Percentiles rank a stretch among this genome's conserved stretches.
Conservation (phyloP, 306 rosid species). For the Vigna reflexopilosa region DNA sequence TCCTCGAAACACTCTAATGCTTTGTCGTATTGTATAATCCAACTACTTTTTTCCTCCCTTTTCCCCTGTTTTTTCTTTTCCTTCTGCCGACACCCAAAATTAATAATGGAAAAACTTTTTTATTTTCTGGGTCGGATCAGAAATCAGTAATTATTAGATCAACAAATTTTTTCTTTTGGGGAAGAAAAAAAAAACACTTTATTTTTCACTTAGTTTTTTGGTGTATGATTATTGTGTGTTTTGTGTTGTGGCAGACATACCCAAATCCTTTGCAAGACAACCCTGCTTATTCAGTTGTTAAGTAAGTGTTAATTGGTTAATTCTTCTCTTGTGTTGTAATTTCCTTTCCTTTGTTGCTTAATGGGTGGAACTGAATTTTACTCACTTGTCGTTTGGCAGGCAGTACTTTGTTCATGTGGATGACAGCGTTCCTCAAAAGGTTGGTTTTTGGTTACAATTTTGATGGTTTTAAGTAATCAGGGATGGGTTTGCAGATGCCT, state of each 20-base stretch:
- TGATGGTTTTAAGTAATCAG: slow-evolving; percentile 1
- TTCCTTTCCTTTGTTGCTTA: not conserved
- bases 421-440: slow-evolving; percentile 85
- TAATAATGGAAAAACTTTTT: not conserved
- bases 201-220: not conserved
- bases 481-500: not conserved
- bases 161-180: not conserved
- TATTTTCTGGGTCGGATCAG: not conserved
- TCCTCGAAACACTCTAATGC: not conserved
- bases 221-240: not conserved
- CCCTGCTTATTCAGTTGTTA: slow-evolving; percentile 94
- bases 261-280: slow-evolving; percentile 88
- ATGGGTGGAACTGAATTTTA: slow-evolving; percentile 16
- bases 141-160: slow-evolving; percentile 12
- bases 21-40: not conserved
- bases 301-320: slow-evolving; percentile 52
- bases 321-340: not conserved
- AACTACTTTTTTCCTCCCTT: not conserved
- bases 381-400: slow-evolving; percentile 58
- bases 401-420: slow-evolving; percentile 93
- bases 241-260: slow-evolving; percentile 64
- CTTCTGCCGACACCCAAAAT: slow-evolving; percentile 24
- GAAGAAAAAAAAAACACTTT: not conserved
- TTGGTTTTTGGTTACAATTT: slow-evolving; percentile 35
- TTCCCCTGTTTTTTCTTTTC: not conserved